Base-by-base conservation (phyloP, 1,284 basidiomycete species). In the Moniliophthora roreri region DNA sequence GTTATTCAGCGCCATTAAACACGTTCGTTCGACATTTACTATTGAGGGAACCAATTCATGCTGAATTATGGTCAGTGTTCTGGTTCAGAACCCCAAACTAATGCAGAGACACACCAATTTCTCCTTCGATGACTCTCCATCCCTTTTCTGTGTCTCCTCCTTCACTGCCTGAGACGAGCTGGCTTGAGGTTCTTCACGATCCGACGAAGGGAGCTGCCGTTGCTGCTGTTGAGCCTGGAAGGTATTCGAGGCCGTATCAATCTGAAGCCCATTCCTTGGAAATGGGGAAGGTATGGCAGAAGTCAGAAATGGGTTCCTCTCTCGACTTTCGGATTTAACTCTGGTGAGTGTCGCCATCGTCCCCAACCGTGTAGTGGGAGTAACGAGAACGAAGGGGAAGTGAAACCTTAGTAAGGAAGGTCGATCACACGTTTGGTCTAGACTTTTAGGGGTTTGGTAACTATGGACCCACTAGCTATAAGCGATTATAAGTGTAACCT, bases 21-120 rank as follows among this genome's bases (percentile, higher is more conserved):
- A 89, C 15, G 86, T 87, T 56, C 78, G 79, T 61, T 89, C 85
- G 26, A 91, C 85, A 53, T 80, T 75, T 10, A 76, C 71, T 57
- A 91, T 84, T 18, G 87, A 89, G 3, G 85, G 82, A 58, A 86
- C 71, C 26, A 90, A 69, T 60, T 88, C 83, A 56, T 76, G 75
- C 81, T 87, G 56, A 49, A 13, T 9, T 20, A 34, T 41, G 28
- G 32, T 3, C n/a, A 35, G 24, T 34, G 26, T 13, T 16, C n/a
- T 23, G 3, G n/a, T n/a, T n/a, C n/a, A n/a, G n/a, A n/a, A n/a
- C n/a, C n/a, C n/a, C n/a, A n/a, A n/a, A 11, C 18, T n/a, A 40
- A 11, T 26, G n/a, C 18, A n/a, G 23, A 36, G 13, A 32, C 55
- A 45, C 51, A 56, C 55, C 51, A 56, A 23, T 47, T 41, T 52